phyloP scores from a whole-genome alignment of 495 filamentous ascomycete species.

The Talaromyces adpressus region DNA sequence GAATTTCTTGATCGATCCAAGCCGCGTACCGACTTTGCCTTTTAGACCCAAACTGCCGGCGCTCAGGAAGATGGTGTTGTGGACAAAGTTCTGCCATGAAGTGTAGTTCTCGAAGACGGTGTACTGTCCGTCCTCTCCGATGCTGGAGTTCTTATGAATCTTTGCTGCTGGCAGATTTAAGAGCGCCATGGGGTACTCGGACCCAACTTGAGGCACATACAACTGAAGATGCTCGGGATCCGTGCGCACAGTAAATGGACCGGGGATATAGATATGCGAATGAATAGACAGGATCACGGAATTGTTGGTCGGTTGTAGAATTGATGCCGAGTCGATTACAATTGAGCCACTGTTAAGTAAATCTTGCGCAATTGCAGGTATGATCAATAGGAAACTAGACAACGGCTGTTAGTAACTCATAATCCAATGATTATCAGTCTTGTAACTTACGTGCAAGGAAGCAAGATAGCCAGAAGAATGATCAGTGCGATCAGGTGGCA shows the following conservation, averaged over 20 bases:
- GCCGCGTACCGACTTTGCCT: not conserved
- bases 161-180: constrained; percentile 32
- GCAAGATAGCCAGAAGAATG: constrained; percentile 34
- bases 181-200: constrained; percentile 18
- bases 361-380: constrained; percentile 36
- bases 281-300: constrained; percentile 6
- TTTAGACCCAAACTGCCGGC: constrained; percentile 2
- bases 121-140: constrained; percentile 25
- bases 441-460: constrained; percentile 32
- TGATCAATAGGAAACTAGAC: constrained; percentile 32
- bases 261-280: constrained; percentile 16
- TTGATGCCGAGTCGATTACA: constrained; percentile 17
- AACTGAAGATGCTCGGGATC: constrained; percentile 3
- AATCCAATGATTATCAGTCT: not conserved
- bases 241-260: constrained; percentile 17
- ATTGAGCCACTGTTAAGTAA: constrained; percentile 33
- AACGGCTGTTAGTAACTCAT: not conserved
- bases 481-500: constrained; percentile 30
- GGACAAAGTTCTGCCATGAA: constrained; percentile 29
- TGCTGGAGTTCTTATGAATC: constrained; percentile 28
- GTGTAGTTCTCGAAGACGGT: constrained; percentile 29
- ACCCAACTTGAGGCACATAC: constrained; percentile 6
- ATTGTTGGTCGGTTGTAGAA: constrained; percentile 2
- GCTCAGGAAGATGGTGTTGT: constrained; percentile 15
- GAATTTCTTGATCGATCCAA: constrained; percentile 26